phyloP scores from a whole-genome alignment of 768 basidiomycete species.

The Calocera viscosa region DNA sequence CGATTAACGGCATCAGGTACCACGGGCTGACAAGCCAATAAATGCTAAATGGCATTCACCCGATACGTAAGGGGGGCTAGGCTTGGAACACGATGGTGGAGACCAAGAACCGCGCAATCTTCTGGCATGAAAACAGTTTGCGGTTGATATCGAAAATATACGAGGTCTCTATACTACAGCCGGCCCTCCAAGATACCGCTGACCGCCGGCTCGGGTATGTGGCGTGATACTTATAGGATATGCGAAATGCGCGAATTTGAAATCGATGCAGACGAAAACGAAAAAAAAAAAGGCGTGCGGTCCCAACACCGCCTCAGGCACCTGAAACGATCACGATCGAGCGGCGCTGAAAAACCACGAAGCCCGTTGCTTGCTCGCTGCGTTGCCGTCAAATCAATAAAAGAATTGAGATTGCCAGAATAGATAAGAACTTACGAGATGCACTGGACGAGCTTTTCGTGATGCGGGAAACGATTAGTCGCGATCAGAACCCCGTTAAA shows the following conservation, averaged over 20 bases:
- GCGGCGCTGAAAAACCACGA: constrained; percentile 65
- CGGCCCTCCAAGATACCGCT: constrained; percentile 8
- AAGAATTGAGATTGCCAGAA: constrained; percentile 16
- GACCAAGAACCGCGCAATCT: background rate
- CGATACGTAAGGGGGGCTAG: no score
- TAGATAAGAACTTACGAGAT: constrained; percentile 16
- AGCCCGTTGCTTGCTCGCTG: constrained; percentile 61
- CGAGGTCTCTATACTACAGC: constrained; percentile 1
- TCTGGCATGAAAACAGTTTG: background rate
- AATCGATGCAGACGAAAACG: background rate
- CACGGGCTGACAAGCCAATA: background rate
- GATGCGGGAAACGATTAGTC: background rate
- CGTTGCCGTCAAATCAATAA: constrained; percentile 13
- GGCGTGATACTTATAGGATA: constrained; percentile 6
- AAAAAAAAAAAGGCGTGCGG: background rate
- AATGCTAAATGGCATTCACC: no score
- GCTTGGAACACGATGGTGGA: background rate
- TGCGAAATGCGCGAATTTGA: constrained; percentile 5
- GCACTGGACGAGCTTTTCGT: background rate
- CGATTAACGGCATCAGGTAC: constrained; percentile 1
- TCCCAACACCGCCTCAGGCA: background rate
- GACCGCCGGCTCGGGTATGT: background rate
- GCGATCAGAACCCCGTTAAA: background rate
- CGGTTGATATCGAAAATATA: constrained; percentile 8
- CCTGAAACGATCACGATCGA: constrained; percentile 3